Evolutionary conservation across 352 stramenopile species (phyloP).

Genomic region (Phytophthora hibernalis): DNA sequence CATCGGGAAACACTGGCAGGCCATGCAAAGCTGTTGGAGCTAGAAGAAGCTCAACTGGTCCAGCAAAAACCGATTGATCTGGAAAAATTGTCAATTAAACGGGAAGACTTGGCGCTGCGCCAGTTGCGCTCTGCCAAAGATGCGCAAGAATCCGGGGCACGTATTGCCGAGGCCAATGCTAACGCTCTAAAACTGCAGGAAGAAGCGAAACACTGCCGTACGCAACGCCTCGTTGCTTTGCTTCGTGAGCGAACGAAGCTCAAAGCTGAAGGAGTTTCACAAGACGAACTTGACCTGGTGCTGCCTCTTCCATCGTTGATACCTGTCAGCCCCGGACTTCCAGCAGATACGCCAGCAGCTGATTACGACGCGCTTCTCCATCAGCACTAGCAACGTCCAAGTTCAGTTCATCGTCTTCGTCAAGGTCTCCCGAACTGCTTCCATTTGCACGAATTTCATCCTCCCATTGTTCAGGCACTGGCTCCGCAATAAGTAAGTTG

Average conservation of each 20-base stretch:
- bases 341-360: conserved; percentile 11
- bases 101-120: neutral
- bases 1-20: neutral
- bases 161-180: conserved; percentile 5
- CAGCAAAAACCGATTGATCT: neutral
- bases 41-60: conserved; percentile 2
- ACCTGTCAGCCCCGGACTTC: neutral
- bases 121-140: neutral
- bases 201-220: conserved; percentile 2
- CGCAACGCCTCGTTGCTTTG: neutral
- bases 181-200: conserved; percentile 5
- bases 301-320: neutral
- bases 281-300: conserved; percentile 5
- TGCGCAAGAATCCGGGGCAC: neutral
- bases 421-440: neutral
- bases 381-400: neutral
- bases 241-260: conserved; percentile 11
- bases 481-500: conserved; percentile 5
- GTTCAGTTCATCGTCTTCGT: conserved; percentile 12
- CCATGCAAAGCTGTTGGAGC: neutral
- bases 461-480: neutral
- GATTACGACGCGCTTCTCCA: conserved; percentile 8
- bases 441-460: neutral
- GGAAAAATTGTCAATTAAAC: conserved; percentile 5
- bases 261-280: conserved; percentile 1